Evolutionary conservation across 108 stramenopile genomes (phyloP), one percentile per base, ranked within the genome.

Genomic region (Cyclotella sp.): DNA sequence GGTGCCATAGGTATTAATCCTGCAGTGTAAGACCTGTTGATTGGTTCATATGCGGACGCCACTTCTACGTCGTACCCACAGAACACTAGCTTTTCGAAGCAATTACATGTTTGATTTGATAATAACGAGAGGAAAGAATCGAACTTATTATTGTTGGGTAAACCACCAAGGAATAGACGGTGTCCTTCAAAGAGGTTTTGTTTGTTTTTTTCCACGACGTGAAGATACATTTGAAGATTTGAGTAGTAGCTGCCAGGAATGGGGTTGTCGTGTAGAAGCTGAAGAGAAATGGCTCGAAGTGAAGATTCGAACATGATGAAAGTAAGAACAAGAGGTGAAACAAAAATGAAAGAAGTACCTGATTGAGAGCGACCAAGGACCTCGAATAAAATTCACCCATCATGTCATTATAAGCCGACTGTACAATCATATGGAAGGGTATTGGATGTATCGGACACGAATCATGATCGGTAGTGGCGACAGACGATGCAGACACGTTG

Each of bases 351-450:
- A 34, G 14, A 41, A 13, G 3, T 40, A 63, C 61, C 40, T 62
- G 68, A 57, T 83, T 63, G 19, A 84, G 29, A 5, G 58, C 76
- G 0, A 77, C 14, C 21, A 84, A 44, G n/a, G 70, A 61, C n/a
- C 84, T 34, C 5, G 57, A 58, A 46, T 84, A 84, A 68, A 84
- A 84, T 49, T 84, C 84, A 9, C 84, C 84, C 46, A 84, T 72
- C 84, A 84, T 84, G 24, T 84, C 64, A 72, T 84, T 84, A 53
- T 49, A 82, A 39, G 70, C 69, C 16, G 80, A 77, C 26, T 84
- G 84, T 29, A 72, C 43, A 14, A 84, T 75, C 47, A 84, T 40
- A 44, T 84, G 83, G 44, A 59, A 47, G 24, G 69, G 75, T 47
- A 76, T 77, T 22, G 75, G 63, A 19, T 79, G 63, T 12, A 64